phyloP scores from a whole-genome alignment of 768 basidiomycete species.

The Russula lepida region DNA sequence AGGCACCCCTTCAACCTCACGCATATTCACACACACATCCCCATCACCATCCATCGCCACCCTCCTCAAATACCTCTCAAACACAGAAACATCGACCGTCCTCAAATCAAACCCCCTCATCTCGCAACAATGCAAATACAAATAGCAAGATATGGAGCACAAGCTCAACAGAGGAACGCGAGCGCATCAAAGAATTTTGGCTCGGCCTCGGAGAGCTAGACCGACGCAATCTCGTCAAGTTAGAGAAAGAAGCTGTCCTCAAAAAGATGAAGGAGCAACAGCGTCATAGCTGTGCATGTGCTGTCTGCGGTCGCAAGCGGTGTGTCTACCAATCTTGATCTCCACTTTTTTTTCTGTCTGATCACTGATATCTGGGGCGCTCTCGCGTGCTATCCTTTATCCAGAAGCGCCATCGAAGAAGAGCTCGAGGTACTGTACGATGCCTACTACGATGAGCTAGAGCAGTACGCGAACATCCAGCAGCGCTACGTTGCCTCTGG shows the following conservation, averaged over 20 bases:
- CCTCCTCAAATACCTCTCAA: conserved; percentile 34
- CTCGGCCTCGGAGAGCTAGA: conserved; percentile 87
- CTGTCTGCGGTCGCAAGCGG: conserved; percentile 96
- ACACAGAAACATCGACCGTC: conserved; percentile 33
- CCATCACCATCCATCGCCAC: conserved; percentile 49
- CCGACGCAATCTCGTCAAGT: conserved; percentile 84
- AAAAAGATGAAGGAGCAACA: conserved; percentile 99
- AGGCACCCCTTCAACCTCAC: conserved; percentile 47
- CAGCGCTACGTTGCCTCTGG: conserved; percentile 90
- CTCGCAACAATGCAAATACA: conserved; percentile 16
- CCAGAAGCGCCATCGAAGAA: conserved; percentile 96
- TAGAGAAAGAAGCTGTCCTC: conserved; percentile 96
- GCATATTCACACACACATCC: conserved; percentile 43
- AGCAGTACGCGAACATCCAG: conserved; percentile 97
- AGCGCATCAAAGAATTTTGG: conserved; percentile 98
- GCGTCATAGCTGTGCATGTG: conserved; percentile 91
- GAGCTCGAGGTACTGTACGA: conserved; percentile 99
- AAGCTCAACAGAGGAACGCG: conserved; percentile 84
- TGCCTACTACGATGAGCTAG: conserved; percentile 99
- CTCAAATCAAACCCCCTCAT: conserved; percentile 20
- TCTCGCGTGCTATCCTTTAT: background rate
- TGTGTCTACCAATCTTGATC: conserved; percentile 37
- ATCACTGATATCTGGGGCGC: conserved; percentile 16
- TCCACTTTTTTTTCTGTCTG: conserved; percentile 22
- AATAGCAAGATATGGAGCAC: conserved; percentile 93